These are phyloP conservation scores for Aristolochia contorta DNA, from an alignment of 164 flowering plant species.

Conservation along the genomic window DNA sequence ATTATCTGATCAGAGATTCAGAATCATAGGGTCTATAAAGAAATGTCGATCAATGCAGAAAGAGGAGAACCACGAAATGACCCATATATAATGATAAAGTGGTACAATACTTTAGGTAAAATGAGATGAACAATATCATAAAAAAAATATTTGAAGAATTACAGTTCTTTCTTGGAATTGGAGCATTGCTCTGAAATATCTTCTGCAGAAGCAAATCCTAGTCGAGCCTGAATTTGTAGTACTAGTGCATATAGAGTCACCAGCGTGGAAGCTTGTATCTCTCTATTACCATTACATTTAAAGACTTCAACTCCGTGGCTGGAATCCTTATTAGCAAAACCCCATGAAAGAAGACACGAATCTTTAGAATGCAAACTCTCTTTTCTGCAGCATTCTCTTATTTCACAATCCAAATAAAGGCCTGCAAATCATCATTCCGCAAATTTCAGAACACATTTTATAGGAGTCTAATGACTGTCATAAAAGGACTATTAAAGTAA, in stretches of 20 bases:
- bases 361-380: slow-evolving; percentile 3
- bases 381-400: slow-evolving; percentile 10
- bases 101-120: no score
- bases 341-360: background rate
- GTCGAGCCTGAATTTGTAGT: background rate
- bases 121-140: no score
- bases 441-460: background rate
- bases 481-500: background rate
- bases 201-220: no score
- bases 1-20: no score
- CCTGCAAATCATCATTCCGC: slow-evolving; percentile 8
- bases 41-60: no score
- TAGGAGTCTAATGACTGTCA: background rate
- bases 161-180: no score
- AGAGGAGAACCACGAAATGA: no score
- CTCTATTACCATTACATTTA: background rate
- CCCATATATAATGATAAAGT: no score
- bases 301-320: background rate
- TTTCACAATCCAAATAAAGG: slow-evolving; percentile 9
- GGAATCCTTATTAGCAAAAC: slow-evolving; percentile 10
- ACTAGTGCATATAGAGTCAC: slow-evolving; percentile 10
- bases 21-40: no score
- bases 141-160: no score
- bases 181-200: no score
- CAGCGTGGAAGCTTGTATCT: slow-evolving; percentile 5